phyloP scores from a whole-genome alignment of 2,329 filamentous ascomycete species.

The Colletotrichum sansevieriae region DNA sequence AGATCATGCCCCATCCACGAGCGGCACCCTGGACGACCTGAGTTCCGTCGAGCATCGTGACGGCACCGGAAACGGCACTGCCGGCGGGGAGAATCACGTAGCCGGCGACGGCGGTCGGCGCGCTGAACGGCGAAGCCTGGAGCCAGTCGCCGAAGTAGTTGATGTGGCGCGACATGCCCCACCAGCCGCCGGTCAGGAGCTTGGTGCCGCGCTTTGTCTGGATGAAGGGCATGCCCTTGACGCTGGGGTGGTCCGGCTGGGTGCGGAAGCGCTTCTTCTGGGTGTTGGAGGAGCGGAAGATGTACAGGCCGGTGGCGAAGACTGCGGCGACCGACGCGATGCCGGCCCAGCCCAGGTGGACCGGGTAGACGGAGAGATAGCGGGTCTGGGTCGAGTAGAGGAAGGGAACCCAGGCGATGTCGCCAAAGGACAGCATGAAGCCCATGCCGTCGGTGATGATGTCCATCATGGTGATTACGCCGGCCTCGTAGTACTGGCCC shows the following conservation, averaged over 20 bases:
- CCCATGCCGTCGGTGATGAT: slow-evolving; percentile 81
- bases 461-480: slow-evolving; percentile 81
- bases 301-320: slow-evolving; percentile 73
- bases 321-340: slow-evolving; percentile 68
- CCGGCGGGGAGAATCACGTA: slow-evolving; percentile 66
- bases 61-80: slow-evolving; percentile 49
- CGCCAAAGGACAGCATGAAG: slow-evolving; percentile 81
- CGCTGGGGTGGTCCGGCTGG: slow-evolving; percentile 73
- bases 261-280: slow-evolving; percentile 82
- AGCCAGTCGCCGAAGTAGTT: slow-evolving; percentile 84
- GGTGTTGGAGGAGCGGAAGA: slow-evolving; percentile 80
- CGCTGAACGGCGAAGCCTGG: slow-evolving; percentile 78
- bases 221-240: slow-evolving; percentile 76
- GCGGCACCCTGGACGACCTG: slow-evolving; percentile 75
- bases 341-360: slow-evolving; percentile 70
- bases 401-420: slow-evolving; percentile 80
- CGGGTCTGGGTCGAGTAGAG: slow-evolving; percentile 76
- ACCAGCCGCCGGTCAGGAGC: slow-evolving; percentile 78
- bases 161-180: slow-evolving; percentile 79
- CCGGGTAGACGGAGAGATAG: slow-evolving; percentile 78
- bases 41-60: slow-evolving; percentile 63
- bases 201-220: slow-evolving; percentile 75
- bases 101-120: slow-evolving; percentile 76
- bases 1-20: slow-evolving; percentile 80
- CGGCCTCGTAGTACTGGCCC: slow-evolving; percentile 76